Percentiles rank a stretch among this genome's conserved stretches.
Conservation (phyloP, 192 early-diverging fungal species). For the Rhizophagus prolifer region DNA sequence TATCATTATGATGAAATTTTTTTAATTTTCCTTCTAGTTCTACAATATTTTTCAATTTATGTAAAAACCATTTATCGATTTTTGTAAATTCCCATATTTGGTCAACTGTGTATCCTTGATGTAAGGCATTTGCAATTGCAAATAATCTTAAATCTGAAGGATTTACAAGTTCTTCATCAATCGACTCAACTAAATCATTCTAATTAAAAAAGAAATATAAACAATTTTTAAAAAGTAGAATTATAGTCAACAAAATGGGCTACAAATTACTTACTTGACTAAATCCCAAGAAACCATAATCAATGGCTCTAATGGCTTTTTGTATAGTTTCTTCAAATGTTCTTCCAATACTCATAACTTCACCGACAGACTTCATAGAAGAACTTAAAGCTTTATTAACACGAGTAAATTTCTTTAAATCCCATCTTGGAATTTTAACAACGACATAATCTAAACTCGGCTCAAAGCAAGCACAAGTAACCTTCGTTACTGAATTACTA, state of each 20-base stretch:
- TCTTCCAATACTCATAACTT: conserved; percentile 98
- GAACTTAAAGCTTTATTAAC: conserved; percentile 83
- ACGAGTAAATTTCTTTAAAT: conserved; percentile 90
- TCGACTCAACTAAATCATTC: conserved; percentile 38
- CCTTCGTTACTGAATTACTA: conserved; percentile 88
- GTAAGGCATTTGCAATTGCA: conserved; percentile 92
- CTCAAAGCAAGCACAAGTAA: conserved; percentile 96
- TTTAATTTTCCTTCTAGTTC: conserved; percentile 56
- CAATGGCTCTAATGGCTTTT: conserved; percentile 73
- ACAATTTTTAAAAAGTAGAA: background rate
- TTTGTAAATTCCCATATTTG: conserved; percentile 84
- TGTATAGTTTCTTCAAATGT: conserved; percentile 96
- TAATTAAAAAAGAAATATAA: background rate
- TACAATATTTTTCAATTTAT: conserved; percentile 87
- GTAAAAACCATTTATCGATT: conserved; percentile 98
- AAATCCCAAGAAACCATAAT: conserved; percentile 81
- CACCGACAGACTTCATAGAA: conserved; percentile 96
- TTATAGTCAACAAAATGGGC: background rate
- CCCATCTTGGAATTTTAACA: conserved; percentile 98
- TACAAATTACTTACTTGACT: conserved; percentile 56
- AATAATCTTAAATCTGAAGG: conserved; percentile 95
- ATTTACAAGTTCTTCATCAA: conserved; percentile 87
- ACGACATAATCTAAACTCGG: conserved; percentile 95
- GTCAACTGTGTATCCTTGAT: conserved; percentile 90
- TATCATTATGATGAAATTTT: conserved; percentile 28